Conservation (phyloP, 441 rosid species). For the Populus hybrid region DNA sequence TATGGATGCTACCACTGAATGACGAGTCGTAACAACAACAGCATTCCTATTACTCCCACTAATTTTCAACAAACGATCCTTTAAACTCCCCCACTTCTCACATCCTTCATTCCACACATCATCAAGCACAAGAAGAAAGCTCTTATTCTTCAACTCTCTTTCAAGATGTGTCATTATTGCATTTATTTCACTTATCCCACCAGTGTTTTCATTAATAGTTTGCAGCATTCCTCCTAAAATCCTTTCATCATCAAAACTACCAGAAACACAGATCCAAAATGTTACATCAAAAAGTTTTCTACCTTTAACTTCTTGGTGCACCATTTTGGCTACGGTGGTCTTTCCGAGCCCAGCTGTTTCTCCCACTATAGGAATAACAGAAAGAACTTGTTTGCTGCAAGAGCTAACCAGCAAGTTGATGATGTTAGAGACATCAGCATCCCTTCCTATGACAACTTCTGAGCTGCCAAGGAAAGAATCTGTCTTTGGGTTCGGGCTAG, state of each 20-base stretch:
- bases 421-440: not conserved
- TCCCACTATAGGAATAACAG: conserved; percentile 16
- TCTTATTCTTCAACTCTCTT: too few species aligned
- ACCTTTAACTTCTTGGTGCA: conserved; percentile 8
- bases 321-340: conserved; percentile 27
- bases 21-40: too few species aligned
- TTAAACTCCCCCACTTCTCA: too few species aligned
- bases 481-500: not conserved
- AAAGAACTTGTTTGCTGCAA: not conserved
- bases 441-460: not conserved
- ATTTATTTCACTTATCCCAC: too few species aligned
- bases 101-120: too few species aligned
- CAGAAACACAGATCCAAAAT: conserved; percentile 18
- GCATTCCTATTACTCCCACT: too few species aligned
- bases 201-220: not conserved
- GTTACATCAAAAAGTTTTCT: conserved; percentile 6
- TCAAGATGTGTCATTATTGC: too few species aligned
- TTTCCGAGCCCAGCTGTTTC: conserved; percentile 23
- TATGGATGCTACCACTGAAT: too few species aligned
- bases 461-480: conserved; percentile 4
- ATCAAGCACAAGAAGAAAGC: too few species aligned
- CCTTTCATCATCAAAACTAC: conserved; percentile 2
- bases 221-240: conserved; percentile 11
- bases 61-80: too few species aligned
- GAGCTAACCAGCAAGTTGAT: not conserved